Evolutionary conservation across 805 yeast genomes (phyloP).

Genomic region (Kregervanrija delftensis): DNA sequence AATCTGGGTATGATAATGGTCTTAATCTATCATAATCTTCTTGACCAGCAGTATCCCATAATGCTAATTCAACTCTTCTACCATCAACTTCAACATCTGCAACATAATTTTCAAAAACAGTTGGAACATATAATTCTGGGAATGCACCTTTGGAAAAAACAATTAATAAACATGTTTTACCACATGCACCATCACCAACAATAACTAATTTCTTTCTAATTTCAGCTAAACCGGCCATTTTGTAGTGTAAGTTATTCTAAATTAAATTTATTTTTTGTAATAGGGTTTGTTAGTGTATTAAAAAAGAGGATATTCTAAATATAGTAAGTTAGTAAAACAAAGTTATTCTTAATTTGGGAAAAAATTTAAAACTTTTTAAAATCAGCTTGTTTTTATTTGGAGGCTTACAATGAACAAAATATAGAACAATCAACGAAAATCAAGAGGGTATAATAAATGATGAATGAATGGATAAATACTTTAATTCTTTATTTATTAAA

Average conservation of each 20-base stretch:
- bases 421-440: too few species aligned
- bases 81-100: conserved; percentile 93
- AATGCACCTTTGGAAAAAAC: conserved; percentile 81
- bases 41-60: conserved; percentile 99
- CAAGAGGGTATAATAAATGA: too few species aligned
- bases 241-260: not conserved
- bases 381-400: too few species aligned
- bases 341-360: too few species aligned
- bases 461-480: too few species aligned
- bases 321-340: too few species aligned
- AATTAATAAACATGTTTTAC: conserved; percentile 88
- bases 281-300: too few species aligned
- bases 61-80: conserved; percentile 84
- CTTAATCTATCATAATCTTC: conserved; percentile 94
- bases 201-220: conserved; percentile 80
- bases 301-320: too few species aligned
- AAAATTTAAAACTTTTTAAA: too few species aligned
- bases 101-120: conserved; percentile 95
- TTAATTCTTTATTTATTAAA: too few species aligned
- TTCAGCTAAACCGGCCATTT: conserved; percentile 43
- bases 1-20: conserved; percentile 87
- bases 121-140: conserved; percentile 93
- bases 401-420: too few species aligned
- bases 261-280: too few species aligned
- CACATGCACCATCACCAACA: conserved; percentile 98